A percentile compares a stretch with the other conserved stretches of the same genome.
Evolutionary conservation across 305 asterid species (phyloP).

Genomic region (Solanum hybrid): DNA sequence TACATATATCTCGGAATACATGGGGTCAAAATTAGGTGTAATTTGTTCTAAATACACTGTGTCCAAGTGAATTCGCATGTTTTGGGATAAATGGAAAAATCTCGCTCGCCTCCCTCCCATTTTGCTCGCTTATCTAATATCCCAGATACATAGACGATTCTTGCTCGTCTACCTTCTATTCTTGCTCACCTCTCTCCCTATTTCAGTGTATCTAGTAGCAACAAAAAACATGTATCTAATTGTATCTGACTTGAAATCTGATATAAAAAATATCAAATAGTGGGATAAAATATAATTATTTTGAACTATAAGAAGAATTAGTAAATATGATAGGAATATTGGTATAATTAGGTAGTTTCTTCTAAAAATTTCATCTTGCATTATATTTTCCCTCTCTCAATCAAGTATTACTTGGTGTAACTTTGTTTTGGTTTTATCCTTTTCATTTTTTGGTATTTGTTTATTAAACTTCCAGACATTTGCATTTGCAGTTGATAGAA

Average conservation of each 20-base stretch:
- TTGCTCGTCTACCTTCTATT: background rate
- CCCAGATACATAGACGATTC: background rate
- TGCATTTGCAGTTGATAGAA: background rate
- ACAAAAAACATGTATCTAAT: too few relatives aligned
- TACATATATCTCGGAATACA: background rate
- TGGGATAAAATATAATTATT: background rate
- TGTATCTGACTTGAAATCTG: background rate
- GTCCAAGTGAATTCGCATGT: background rate
- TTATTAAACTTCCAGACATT: too few relatives aligned
- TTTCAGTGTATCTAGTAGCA: background rate
- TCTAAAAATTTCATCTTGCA: background rate
- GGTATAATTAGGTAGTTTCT: background rate
- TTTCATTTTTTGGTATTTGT: too few relatives aligned
- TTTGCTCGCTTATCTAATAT: too few relatives aligned
- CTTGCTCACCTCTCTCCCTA: background rate
- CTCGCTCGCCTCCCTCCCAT: background rate
- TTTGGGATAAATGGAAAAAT: too few relatives aligned
- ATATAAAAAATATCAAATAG: too few relatives aligned
- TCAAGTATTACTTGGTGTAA: background rate
- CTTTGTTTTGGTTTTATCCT: too few relatives aligned
- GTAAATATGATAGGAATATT: background rate
- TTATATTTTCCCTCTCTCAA: background rate
- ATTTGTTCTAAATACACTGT: too few relatives aligned
- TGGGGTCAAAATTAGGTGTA: background rate
- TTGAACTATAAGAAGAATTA: too few relatives aligned